Base-by-base conservation (phyloP, 208 protist species). In the Crithidia acanthocephali region DNA sequence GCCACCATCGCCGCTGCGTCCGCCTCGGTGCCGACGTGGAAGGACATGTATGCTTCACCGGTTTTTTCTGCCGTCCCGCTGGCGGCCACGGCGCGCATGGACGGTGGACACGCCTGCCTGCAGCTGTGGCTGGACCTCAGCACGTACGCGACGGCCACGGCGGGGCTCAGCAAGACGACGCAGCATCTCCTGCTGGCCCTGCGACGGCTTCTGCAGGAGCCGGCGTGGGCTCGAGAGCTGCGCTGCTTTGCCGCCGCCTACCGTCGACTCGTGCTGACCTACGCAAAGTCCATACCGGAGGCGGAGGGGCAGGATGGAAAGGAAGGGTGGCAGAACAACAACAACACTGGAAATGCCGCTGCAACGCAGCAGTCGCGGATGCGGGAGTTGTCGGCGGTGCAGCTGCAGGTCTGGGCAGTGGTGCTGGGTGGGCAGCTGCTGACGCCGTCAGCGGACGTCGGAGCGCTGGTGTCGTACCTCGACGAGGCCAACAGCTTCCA, bases 361-460 rank as follows among this genome's bases (percentile, higher is more conserved):
- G 20, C 35, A 2, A 9, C 32, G 48, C 23, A 9, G 23, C 7
- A 2, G 8, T 28, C 9, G n/a, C 42, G 45, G 28, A 53, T 47
- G 16, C 76, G 67, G 22, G 70, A 60, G 30, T 22, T 71, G 22
- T 48, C 50, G 18, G 69, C 56, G 35, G 22, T 81, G 37, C 51
- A 78, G 35, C 23, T 83, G 25, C 66, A 78, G 52, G 79, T 74
- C 37, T 82, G 74, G 70, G 13, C 60, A 9, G 56, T 48, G 22
- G 72, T 72, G 57, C 68, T 87, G 25, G 82, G 82, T n/a, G 82
- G 82, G 8, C 65, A 78, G 59, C 23, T 78, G 65, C 48, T 78
- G 59, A 59, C 47, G 1, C 72, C 72, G 13, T 58, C 72, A 6
- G 56, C 30, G 4, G 63, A 57, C 6, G 50, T 61, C 8, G 72